Percentiles rank a stretch among this genome's conserved stretches.
These are phyloP conservation scores for Lachnum nothofagi DNA, from an alignment of 2,329 filamentous ascomycete genomes.

Conservation along the genomic window DNA sequence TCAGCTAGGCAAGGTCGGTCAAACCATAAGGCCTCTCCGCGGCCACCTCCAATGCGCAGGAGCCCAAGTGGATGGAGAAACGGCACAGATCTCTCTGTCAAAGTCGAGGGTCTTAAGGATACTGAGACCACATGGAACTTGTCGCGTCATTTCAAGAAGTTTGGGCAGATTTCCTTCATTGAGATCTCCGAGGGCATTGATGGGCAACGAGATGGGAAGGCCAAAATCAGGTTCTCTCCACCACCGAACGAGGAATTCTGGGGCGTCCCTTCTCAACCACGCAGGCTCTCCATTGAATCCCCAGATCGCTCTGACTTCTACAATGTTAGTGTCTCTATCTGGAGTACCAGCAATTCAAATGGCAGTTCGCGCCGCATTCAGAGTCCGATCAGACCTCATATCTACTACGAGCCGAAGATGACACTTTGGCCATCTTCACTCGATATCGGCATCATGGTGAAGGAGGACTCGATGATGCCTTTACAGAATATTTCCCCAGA, in stretches of 20 bases:
- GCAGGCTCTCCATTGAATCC: slow-evolving; percentile 25
- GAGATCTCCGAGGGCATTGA: slow-evolving; percentile 47
- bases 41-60: neutral
- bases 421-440: slow-evolving; percentile 43
- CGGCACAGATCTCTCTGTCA: slow-evolving; percentile 10
- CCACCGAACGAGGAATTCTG: slow-evolving; percentile 51
- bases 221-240: slow-evolving; percentile 53
- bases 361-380: slow-evolving; percentile 16
- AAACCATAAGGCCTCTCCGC: too few relatives aligned
- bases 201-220: slow-evolving; percentile 38
- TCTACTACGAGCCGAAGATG: slow-evolving; percentile 35
- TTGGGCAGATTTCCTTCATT: slow-evolving; percentile 52
- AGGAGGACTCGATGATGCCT: slow-evolving; percentile 51
- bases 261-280: slow-evolving; percentile 21
- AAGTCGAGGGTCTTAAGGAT: slow-evolving; percentile 30
- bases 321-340: slow-evolving; percentile 5
- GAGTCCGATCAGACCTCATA: slow-evolving; percentile 31
- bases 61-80: neutral
- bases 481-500: slow-evolving; percentile 44
- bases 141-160: slow-evolving; percentile 45
- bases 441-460: slow-evolving; percentile 57
- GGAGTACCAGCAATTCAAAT: neutral
- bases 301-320: slow-evolving; percentile 12
- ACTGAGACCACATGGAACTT: slow-evolving; percentile 41
- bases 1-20: too few relatives aligned